Evolutionary conservation across 2,329 filamentous ascomycete species (phyloP).

Genomic region (Dothideomycetes sp.): DNA sequence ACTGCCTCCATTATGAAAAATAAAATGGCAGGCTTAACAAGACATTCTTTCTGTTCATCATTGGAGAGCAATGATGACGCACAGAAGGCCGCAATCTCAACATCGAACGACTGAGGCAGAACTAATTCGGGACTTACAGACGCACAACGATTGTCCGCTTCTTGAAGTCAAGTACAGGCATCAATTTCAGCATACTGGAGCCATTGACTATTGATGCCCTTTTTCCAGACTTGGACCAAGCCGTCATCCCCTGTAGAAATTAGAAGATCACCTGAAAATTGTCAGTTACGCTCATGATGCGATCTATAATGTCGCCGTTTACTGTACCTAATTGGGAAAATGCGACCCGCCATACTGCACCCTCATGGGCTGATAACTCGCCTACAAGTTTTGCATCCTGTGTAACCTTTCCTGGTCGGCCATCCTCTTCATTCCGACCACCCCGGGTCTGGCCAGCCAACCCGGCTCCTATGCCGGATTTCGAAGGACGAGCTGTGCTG

Average conservation of each 20-base stretch:
- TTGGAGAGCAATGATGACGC: no score
- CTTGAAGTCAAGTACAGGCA: no score
- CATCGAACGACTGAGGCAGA: no score
- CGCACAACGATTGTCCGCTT: slow-evolving; percentile 1
- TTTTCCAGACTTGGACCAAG: slow-evolving; percentile 40
- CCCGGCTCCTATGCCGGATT: slow-evolving; percentile 44
- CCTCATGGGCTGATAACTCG: slow-evolving; percentile 54
- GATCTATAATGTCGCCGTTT: slow-evolving; percentile 33
- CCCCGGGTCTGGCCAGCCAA: slow-evolving; percentile 37
- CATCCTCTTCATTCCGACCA: slow-evolving; percentile 42
- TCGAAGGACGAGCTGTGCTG: slow-evolving; percentile 18
- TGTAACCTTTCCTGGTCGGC: slow-evolving; percentile 51
- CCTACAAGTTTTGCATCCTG: slow-evolving; percentile 55
- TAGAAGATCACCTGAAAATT: slow-evolving; percentile 63
- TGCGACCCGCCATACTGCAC: slow-evolving; percentile 63
- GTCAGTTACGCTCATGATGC: no score
- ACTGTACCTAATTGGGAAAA: slow-evolving; percentile 44
- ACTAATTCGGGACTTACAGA: no score
- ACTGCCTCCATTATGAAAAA: no score
- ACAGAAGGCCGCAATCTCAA: no score
- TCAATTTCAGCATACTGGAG: slow-evolving; percentile 38
- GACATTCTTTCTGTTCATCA: no score
- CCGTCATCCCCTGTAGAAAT: slow-evolving; percentile 70
- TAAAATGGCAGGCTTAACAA: no score
- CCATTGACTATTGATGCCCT: slow-evolving; percentile 36